A percentile compares a stretch with the other conserved stretches of the same genome.
These are phyloP conservation scores for Echinochloa phyllopogon DNA, from an alignment of 176 grass and related monocot species.

Conservation along the genomic window DNA sequence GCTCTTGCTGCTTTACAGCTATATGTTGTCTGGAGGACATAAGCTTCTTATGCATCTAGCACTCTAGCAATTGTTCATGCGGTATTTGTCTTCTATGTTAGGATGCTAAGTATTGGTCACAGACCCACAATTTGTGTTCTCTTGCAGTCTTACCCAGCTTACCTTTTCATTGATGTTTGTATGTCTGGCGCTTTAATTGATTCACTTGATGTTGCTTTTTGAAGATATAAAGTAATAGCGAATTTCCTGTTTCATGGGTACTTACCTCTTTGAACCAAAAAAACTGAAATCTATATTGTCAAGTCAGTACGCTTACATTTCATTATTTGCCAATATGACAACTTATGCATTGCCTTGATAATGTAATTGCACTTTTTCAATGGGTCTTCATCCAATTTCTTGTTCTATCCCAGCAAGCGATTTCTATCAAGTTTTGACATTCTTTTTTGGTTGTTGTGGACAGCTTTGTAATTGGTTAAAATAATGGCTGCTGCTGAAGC, in stretches of 20 bases:
- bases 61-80: background rate
- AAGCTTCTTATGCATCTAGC: background rate
- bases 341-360: background rate
- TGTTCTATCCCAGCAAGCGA: background rate
- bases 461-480: slow-evolving; percentile 35
- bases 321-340: background rate
- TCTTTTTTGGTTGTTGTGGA: slow-evolving; percentile 10
- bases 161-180: background rate
- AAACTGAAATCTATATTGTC: background rate
- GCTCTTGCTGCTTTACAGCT: background rate
- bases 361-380: background rate
- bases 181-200: background rate
- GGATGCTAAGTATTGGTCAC: background rate
- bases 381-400: background rate
- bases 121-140: background rate
- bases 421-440: background rate
- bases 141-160: background rate
- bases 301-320: background rate
- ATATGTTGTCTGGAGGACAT: background rate
- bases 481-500: slow-evolving; percentile 93
- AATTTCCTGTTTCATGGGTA: slow-evolving; percentile 5
- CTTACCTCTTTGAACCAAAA: background rate
- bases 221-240: background rate
- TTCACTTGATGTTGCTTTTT: background rate
- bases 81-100: background rate